phyloP scores from a whole-genome alignment of 495 filamentous ascomycete species.

The Xylaria intraflava region DNA sequence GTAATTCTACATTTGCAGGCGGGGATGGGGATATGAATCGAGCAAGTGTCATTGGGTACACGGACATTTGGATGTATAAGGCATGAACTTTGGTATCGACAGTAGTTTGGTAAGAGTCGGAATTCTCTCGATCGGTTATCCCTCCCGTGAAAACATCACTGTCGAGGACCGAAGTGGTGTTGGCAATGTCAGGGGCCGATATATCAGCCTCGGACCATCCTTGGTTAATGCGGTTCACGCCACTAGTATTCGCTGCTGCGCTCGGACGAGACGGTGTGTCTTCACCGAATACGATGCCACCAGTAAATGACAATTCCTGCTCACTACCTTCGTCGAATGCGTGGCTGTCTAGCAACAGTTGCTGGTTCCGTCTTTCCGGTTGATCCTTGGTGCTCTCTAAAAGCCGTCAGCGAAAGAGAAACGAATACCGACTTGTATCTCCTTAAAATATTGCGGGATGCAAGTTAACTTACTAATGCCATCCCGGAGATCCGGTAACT shows the following conservation, averaged over 20 bases:
- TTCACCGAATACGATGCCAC: constrained; percentile 24
- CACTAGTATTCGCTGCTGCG: not conserved
- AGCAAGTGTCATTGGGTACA: constrained; percentile 49
- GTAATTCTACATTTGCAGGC: constrained; percentile 13
- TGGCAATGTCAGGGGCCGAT: constrained; percentile 27
- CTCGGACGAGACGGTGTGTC: constrained; percentile 14
- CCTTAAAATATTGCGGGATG: not conserved
- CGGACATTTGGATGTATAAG: constrained; percentile 53
- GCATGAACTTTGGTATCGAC: constrained; percentile 35
- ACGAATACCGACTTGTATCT: not conserved
- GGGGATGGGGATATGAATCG: constrained; percentile 27
- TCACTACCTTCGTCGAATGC: constrained; percentile 13
- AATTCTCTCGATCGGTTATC: constrained; percentile 34
- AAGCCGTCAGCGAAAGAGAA: not conserved
- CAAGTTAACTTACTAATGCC: constrained; percentile 13
- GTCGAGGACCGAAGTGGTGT: constrained; percentile 31
- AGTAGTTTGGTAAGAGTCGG: constrained; percentile 20
- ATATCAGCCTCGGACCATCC: constrained; percentile 28
- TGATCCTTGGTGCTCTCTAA: not conserved
- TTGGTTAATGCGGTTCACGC: constrained; percentile 1
- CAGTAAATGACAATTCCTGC: constrained; percentile 11
- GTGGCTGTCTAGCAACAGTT: constrained; percentile 14
- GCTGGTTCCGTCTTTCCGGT: constrained; percentile 9
- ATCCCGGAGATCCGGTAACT: constrained; percentile 14
- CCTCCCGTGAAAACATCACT: constrained; percentile 49